A percentile compares a stretch with the other conserved stretches of the same genome.
phyloP scores from a whole-genome alignment of 2,329 filamentous ascomycete species.

The Exophiala oligosperma region DNA sequence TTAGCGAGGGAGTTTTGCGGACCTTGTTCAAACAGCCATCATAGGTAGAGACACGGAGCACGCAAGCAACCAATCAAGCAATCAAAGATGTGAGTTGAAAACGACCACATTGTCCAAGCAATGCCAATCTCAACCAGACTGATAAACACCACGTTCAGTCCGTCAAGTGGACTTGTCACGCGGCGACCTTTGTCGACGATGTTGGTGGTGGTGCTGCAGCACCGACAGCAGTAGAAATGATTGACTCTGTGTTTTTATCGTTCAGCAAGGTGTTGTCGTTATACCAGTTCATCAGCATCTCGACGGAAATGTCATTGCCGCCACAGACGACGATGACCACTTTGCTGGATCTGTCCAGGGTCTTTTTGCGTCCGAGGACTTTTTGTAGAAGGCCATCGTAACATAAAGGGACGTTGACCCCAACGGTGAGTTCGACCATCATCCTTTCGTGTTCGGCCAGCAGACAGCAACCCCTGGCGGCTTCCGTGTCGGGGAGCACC shows the following conservation, averaged over 20 bases:
- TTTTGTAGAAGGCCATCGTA: background rate
- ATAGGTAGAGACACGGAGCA: too few species aligned
- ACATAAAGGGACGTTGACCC: constrained; percentile 62
- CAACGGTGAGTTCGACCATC: constrained; percentile 81
- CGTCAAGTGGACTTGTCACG: too few species aligned
- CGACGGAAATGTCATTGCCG: constrained; percentile 65
- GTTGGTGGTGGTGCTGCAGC: background rate
- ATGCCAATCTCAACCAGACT: too few species aligned
- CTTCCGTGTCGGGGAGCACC: constrained; percentile 73
- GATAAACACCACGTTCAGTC: too few species aligned
- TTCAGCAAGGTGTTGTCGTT: background rate
- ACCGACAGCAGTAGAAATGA: background rate
- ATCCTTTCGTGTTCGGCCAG: constrained; percentile 80
- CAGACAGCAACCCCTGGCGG: constrained; percentile 71
- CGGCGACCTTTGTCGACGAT: background rate
- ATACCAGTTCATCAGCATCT: constrained; percentile 59
- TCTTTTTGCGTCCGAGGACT: background rate
- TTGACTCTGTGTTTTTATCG: background rate
- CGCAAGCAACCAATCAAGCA: background rate
- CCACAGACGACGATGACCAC: constrained; percentile 86
- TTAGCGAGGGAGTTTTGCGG: background rate
- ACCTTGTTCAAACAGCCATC: too few species aligned
- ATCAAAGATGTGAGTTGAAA: background rate
- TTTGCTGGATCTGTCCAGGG: constrained; percentile 64
- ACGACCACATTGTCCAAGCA: too few species aligned